Evolutionary conservation across 345 rosid species (phyloP).

Genomic region (Atalantia buxifolia): DNA sequence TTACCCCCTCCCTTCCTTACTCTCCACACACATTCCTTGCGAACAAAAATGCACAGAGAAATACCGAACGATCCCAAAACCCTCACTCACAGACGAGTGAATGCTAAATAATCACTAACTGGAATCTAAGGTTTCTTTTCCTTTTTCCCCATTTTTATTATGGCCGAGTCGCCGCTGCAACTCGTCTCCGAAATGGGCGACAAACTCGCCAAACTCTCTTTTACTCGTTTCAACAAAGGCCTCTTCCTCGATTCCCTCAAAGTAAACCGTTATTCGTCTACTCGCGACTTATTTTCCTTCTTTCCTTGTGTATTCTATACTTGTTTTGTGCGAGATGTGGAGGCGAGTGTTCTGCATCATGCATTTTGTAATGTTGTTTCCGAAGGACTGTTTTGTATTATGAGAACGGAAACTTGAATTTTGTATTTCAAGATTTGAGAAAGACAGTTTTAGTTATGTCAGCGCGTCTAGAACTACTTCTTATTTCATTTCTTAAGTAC

Average conservation of each 20-base stretch:
- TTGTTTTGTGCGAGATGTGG: neutral
- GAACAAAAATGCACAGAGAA: neutral
- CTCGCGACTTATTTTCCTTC: neutral
- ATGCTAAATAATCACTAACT: neutral
- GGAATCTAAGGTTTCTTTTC: neutral
- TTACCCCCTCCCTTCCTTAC: neutral
- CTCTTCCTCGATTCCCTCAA: conserved; percentile 62
- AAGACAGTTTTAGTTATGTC: neutral
- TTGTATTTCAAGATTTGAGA: neutral
- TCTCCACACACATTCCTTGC: neutral
- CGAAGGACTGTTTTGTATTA: neutral
- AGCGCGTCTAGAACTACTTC: neutral
- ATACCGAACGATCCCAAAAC: neutral
- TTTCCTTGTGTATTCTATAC: neutral
- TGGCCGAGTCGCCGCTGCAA: conserved; percentile 53
- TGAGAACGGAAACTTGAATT: neutral
- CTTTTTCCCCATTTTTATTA: conserved; percentile 6
- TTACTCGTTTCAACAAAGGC: conserved; percentile 64
- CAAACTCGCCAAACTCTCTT: conserved; percentile 44
- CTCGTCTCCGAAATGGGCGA: conserved; percentile 54
- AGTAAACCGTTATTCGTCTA: conserved; percentile 29
- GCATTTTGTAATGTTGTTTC: neutral
- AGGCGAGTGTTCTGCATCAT: neutral
- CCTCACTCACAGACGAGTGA: neutral
- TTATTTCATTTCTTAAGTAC: neutral